These are phyloP conservation scores for Pisolithus albus DNA, from an alignment of 768 basidiomycete genomes.

Conservation along the genomic window DNA sequence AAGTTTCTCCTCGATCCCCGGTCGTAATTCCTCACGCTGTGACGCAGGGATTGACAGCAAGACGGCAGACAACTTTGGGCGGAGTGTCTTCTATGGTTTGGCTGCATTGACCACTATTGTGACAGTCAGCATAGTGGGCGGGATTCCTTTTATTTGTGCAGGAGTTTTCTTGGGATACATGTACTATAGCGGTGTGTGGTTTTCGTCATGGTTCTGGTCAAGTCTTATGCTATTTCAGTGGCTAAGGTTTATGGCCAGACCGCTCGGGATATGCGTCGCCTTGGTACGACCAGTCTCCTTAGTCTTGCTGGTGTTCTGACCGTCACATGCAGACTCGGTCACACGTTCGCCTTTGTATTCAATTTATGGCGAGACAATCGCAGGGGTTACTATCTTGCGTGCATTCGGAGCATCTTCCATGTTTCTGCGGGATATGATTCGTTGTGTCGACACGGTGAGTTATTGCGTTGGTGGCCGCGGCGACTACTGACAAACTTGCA, in stretches of 20 bases:
- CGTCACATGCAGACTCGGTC: conserved; percentile 34
- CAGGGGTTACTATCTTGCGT: conserved; percentile 51
- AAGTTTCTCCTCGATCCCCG: background rate
- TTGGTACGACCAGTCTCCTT: conserved; percentile 37
- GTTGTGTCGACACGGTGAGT: conserved; percentile 72
- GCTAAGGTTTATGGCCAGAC: conserved; percentile 70
- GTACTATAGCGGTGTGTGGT: conserved; percentile 59
- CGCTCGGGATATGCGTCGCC: conserved; percentile 76
- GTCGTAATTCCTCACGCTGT: conserved; percentile 1
- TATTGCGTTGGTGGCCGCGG: background rate
- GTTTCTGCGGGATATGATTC: conserved; percentile 78
- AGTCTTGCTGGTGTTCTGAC: background rate
- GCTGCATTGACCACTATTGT: conserved; percentile 64
- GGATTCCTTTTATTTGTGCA: conserved; percentile 63
- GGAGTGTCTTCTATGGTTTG: conserved; percentile 66
- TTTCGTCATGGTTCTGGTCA: background rate
- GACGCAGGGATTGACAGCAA: conserved; percentile 68
- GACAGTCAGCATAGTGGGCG: conserved; percentile 75
- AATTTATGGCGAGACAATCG: conserved; percentile 46
- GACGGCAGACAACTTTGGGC: conserved; percentile 80
- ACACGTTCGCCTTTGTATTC: conserved; percentile 44
- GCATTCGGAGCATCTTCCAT: conserved; percentile 87
- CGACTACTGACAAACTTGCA: conserved; percentile 12
- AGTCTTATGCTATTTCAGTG: conserved; percentile 20
- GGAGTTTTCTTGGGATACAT: conserved; percentile 48